These are phyloP conservation scores for Cladobotryum protrusum DNA, from an alignment of 2,329 filamentous ascomycete genomes.

Conservation along the genomic window DNA sequence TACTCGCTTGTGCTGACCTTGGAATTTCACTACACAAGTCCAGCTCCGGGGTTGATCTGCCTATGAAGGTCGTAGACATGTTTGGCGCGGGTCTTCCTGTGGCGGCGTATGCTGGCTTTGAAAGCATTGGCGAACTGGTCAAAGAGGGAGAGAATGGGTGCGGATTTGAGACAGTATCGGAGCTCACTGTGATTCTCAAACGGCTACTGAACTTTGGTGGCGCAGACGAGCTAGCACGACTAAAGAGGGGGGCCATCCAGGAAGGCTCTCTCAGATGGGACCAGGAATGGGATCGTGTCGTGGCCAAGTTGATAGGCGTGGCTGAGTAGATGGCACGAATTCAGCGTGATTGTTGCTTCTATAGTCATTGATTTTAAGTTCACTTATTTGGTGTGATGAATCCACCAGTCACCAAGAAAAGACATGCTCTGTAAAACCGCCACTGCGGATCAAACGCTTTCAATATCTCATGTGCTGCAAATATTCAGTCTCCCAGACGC, in stretches of 20 bases:
- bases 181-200: conserved; percentile 57
- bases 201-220: conserved; percentile 54
- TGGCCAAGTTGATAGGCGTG: conserved; percentile 62
- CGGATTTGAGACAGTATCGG: conserved; percentile 68
- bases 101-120: conserved; percentile 75
- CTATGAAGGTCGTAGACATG: conserved; percentile 99
- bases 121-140: conserved; percentile 87
- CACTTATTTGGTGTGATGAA: background rate
- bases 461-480: conserved; percentile 1
- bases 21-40: conserved; percentile 90
- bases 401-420: background rate
- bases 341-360: background rate
- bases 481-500: conserved; percentile 9
- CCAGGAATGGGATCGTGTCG: conserved; percentile 83
- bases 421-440: too few species aligned
- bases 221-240: conserved; percentile 46
- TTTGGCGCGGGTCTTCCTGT: conserved; percentile 92
- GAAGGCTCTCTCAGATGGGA: conserved; percentile 82
- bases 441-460: background rate
- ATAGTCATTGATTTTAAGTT: background rate
- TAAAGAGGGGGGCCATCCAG: conserved; percentile 64
- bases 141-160: conserved; percentile 78
- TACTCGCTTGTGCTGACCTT: conserved; percentile 80
- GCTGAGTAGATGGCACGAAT: conserved; percentile 9
- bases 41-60: conserved; percentile 88